Base-by-base conservation (phyloP, 345 rosid species). In the Firmiana major region DNA sequence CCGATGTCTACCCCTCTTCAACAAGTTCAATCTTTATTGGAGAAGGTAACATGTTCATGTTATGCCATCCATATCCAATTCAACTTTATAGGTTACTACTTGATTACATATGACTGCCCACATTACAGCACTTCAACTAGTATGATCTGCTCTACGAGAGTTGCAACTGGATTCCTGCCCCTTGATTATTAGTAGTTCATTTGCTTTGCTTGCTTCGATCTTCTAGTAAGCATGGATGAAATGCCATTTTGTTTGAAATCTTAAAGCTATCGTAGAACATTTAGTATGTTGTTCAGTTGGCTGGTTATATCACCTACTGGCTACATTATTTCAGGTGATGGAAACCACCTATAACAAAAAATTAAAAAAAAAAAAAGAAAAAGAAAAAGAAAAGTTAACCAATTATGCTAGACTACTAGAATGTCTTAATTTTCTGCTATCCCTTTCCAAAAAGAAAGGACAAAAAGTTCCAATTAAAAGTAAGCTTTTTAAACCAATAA, bases 1-100 rank as follows among this genome's bases (percentile, higher is more conserved):
- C 90, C 83, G 45, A 84, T 77, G 72, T 88, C 96, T 4, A 90
- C 91, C 7, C 95, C 97, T 34, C 88, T 92, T 79, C 97, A 90
- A 57, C 84, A 89, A 66, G 88, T 88, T 80, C 97, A 89, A 82
- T 92, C 90, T 63, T 85, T 84, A 46, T 83, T 96, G 71, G 93
- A 87, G 38, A 96, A 96, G 92, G 98, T 90, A 58, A 78, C 57
- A n/a, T n/a, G n/a, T 0, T 57, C 72, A 58, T 68, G 5, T n/a
- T 40, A 28, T 21, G 21, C 54, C 17, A 26, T 66, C 36, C 53
- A 19, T 36, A 31, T 31, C 3, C 34, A 3, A 31, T 22, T 76
- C 28, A 51, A 15, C 62, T 34, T 53, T 26, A 9, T 43, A 43
- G 36, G 38, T 13, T 74, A 17, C 26, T 11, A 24, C 17, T 13